Percentiles rank a stretch among this genome's conserved stretches.
These are phyloP conservation scores for Penicillium salamii DNA, from an alignment of 495 filamentous ascomycete species.

Conservation along the genomic window DNA sequence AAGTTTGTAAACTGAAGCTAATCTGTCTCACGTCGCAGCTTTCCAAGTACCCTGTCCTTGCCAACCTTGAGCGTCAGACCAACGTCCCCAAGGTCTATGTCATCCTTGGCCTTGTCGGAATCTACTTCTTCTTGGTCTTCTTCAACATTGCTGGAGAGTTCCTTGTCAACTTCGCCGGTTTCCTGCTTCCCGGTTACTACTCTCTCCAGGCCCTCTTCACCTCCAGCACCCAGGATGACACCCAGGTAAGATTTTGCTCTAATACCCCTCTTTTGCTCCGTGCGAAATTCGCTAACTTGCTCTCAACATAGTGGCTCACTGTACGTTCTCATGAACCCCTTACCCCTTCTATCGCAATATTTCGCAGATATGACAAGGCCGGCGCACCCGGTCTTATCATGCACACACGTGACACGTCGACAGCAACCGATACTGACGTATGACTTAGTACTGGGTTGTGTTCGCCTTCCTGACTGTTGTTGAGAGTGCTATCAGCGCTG, in stretches of 20 bases:
- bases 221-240: slow-evolving; percentile 77
- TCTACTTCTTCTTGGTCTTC: slow-evolving; percentile 98
- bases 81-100: slow-evolving; percentile 94
- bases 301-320: slow-evolving; percentile 56
- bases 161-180: slow-evolving; percentile 94
- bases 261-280: slow-evolving; percentile 8
- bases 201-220: slow-evolving; percentile 89
- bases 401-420: slow-evolving; percentile 21
- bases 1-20: slow-evolving; percentile 17
- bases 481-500: slow-evolving; percentile 88
- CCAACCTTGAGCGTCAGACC: slow-evolving; percentile 96
- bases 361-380: slow-evolving; percentile 11
- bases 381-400: slow-evolving; percentile 14
- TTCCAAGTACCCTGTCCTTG: slow-evolving; percentile 90
- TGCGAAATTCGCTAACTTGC: slow-evolving; percentile 12
- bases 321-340: slow-evolving; percentile 47
- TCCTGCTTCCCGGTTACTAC: slow-evolving; percentile 93
- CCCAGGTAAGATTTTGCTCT: slow-evolving; percentile 58
- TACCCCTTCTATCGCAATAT: not conserved
- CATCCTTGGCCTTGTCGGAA: slow-evolving; percentile 74
- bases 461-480: slow-evolving; percentile 90
- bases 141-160: slow-evolving; percentile 98
- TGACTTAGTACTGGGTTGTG: slow-evolving; percentile 88
- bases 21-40: slow-evolving; percentile 57
- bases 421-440: slow-evolving; percentile 11